Evolutionary conservation across 495 filamentous ascomycete genomes (phyloP).

Genomic region (Tuber aestivum): DNA sequence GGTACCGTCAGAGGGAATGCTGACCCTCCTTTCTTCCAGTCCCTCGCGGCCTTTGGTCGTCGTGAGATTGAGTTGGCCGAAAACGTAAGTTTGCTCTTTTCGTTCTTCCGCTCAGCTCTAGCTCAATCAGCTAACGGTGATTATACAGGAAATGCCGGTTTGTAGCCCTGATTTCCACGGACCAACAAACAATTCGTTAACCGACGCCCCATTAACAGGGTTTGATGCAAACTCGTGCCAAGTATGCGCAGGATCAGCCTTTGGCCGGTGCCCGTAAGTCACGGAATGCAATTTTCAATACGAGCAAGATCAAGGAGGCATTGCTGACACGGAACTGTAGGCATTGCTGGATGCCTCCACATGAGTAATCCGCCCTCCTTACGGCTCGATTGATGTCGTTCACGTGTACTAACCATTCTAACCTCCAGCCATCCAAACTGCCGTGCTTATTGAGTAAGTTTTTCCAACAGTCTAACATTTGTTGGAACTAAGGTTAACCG

Average conservation of each 20-base stretch:
- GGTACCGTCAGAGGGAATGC: slow-evolving; percentile 9
- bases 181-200: neutral
- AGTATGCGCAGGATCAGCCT: slow-evolving; percentile 90
- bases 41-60: slow-evolving; percentile 94
- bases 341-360: slow-evolving; percentile 96
- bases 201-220: slow-evolving; percentile 54
- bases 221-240: slow-evolving; percentile 87
- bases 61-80: slow-evolving; percentile 98
- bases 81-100: slow-evolving; percentile 53
- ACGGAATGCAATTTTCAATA: neutral
- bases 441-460: slow-evolving; percentile 76
- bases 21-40: slow-evolving; percentile 46
- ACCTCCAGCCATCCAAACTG: slow-evolving; percentile 85
- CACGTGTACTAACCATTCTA: slow-evolving; percentile 11
- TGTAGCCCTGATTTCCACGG: slow-evolving; percentile 4
- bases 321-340: slow-evolving; percentile 42
- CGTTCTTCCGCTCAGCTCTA: neutral
- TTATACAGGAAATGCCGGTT: slow-evolving; percentile 44
- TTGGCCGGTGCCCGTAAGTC: slow-evolving; percentile 62
- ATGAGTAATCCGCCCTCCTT: slow-evolving; percentile 62
- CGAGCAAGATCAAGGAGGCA: neutral
- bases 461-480: neutral
- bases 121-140: slow-evolving; percentile 9
- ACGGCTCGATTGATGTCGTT: slow-evolving; percentile 23
- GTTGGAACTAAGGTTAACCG: neutral